Conservation (phyloP, 2,329 filamentous ascomycete genomes). For the Plenodomus lindquistii region DNA sequence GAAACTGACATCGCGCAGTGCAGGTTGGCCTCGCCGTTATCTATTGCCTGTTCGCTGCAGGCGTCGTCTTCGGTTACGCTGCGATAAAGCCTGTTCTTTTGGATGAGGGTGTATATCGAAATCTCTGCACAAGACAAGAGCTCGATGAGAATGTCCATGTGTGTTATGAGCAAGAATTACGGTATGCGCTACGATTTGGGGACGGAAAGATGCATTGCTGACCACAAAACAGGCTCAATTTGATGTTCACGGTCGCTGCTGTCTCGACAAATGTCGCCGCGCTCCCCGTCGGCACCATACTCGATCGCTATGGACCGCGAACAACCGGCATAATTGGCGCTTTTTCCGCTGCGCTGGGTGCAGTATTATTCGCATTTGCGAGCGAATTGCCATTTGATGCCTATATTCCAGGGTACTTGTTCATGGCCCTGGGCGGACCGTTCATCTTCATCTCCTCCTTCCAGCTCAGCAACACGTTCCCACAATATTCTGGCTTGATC, state of each 20-base stretch:
- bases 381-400: constrained; percentile 70
- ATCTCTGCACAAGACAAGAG: constrained; percentile 43
- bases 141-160: constrained; percentile 37
- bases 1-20: constrained; percentile 50
- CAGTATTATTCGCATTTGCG: constrained; percentile 72
- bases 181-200: constrained; percentile 48
- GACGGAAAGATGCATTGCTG: constrained; percentile 58
- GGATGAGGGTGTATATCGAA: constrained; percentile 42
- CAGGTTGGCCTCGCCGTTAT: constrained; percentile 71
- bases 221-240: constrained; percentile 67
- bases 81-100: constrained; percentile 48
- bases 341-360: constrained; percentile 69
- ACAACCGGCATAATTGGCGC: constrained; percentile 74
- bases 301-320: constrained; percentile 80
- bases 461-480: constrained; percentile 56
- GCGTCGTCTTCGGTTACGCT: constrained; percentile 48
- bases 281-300: constrained; percentile 79
- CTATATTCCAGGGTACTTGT: constrained; percentile 55
- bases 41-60: constrained; percentile 77
- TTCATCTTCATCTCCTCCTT: constrained; percentile 58
- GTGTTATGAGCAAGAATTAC: constrained; percentile 47
- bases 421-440: constrained; percentile 54
- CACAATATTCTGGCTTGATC: constrained; percentile 54
- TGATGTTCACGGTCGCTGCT: constrained; percentile 91
- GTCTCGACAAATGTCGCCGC: constrained; percentile 87